Conservation (phyloP, 257 asterid species). For the Thymus quinquecostatus region DNA sequence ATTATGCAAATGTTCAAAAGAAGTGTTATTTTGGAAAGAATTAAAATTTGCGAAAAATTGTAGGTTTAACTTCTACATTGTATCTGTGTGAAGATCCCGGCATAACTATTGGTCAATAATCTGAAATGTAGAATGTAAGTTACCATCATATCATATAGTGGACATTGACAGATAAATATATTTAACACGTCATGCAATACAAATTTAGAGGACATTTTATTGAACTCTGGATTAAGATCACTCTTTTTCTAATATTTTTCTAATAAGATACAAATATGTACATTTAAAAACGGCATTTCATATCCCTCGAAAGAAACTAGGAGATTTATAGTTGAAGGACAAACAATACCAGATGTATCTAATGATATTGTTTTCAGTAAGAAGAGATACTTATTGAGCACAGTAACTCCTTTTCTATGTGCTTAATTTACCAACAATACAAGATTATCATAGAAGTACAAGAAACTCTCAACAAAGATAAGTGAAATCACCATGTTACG, state of each 20-base stretch:
- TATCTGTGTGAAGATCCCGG: not conserved
- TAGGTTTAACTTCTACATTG: not conserved
- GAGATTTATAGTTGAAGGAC: too few species aligned
- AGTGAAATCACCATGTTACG: not conserved
- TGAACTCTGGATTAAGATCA: too few species aligned
- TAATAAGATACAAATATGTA: too few species aligned
- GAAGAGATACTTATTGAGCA: not conserved
- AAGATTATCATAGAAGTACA: not conserved
- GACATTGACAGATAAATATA: too few species aligned
- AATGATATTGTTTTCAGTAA: constrained; percentile 1
- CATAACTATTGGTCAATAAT: not conserved
- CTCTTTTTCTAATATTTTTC: too few species aligned
- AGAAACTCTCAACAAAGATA: not conserved
- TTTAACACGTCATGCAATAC: not conserved
- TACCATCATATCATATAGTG: too few species aligned
- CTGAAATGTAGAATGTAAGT: not conserved
- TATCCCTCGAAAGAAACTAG: too few species aligned
- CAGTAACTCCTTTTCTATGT: not conserved
- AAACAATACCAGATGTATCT: not conserved
- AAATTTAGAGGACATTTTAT: not conserved
- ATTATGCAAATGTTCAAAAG: not conserved
- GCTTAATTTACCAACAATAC: not conserved
- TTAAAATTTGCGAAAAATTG: not conserved
- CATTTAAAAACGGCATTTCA: too few species aligned
- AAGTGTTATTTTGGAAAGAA: not conserved